Conservation (phyloP, 768 basidiomycete genomes). For the Lentinula edodes region DNA sequence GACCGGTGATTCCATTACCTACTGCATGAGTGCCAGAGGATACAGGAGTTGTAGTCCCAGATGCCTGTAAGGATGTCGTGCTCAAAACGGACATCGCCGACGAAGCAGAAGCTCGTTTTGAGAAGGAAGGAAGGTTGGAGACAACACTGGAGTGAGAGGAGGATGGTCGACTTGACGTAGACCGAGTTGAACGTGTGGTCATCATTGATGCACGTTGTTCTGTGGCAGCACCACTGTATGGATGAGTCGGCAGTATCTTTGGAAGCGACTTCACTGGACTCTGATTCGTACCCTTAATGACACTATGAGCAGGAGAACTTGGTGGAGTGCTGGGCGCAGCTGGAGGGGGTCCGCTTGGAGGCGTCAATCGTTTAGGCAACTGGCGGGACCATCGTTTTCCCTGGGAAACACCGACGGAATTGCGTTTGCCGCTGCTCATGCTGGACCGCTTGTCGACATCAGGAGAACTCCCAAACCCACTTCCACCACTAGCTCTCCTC, state of each 20-base stretch:
- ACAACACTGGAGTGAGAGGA: conserved; percentile 26
- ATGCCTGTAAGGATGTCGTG: conserved; percentile 35
- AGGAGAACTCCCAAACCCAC: background rate
- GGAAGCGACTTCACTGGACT: background rate
- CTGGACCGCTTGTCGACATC: conserved; percentile 3
- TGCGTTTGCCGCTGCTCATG: background rate
- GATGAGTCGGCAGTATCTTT: conserved; percentile 19
- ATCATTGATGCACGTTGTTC: conserved; percentile 13
- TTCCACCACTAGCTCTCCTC: background rate
- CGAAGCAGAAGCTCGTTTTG: conserved; percentile 48
- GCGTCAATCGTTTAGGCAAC: conserved; percentile 47
- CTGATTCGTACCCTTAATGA: background rate
- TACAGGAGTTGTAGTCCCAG: background rate
- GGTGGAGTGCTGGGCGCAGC: conserved; percentile 31
- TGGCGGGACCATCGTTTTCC: conserved; percentile 53
- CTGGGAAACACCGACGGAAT: conserved; percentile 7
- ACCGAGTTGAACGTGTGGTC: conserved; percentile 25
- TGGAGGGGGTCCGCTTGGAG: conserved; percentile 57
- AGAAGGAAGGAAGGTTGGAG: conserved; percentile 43
- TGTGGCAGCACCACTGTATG: conserved; percentile 18
- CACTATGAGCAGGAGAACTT: conserved; percentile 6
- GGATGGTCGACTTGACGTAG: background rate
- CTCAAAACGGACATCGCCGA: conserved; percentile 41
- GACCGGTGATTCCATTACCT: background rate
- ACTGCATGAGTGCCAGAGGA: background rate